Base-by-base conservation (phyloP, 1,284 basidiomycete species). In the Cerrena zonata region DNA sequence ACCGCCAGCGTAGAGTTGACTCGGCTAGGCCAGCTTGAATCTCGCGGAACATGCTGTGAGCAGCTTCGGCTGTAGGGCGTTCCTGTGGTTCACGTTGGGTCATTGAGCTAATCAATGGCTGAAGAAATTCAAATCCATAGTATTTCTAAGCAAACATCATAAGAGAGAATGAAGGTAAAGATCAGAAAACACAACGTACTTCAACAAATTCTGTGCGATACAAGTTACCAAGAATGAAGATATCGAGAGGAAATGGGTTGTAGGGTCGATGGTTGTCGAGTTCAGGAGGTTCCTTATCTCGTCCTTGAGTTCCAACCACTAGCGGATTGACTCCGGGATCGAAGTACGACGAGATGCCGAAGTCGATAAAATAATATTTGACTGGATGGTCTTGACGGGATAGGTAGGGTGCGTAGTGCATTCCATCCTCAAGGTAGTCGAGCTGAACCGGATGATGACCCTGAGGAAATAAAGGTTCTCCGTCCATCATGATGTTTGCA, bases 401-500 rank as follows among this genome's bases (percentile, higher is more conserved):
- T 48, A 52, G 49, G 37, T 58, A 50, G 45, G 50, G 51, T 24
- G 60, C 61, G 23, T 49, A 42, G 13, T 49, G 5, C 39, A 51
- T 25, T 0, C 23, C 45, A 44, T 65, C 58, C 1, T 51, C 59
- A n/a, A 38, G 52, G 22, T 37, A 42, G 5, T 37, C 19, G 1
- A 30, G 25, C 2, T 34, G 24, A 11, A 54, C 34, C 5, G 67
- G 66, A 53, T 69, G 68, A 45, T 56, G 62, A 1, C 55, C 59
- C 10, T 61, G 5, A 1, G 58, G 57, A 52, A 60, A 66, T 40
- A 69, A 45, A 19, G 53, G 41, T 10, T 47, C 36, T 0, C 64
- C 63, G 46, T 74, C 72, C 51, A 71, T 61, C 64, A 73, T 65
- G 15, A 72, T 61, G 40, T 73, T 73, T 10, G 51, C 36, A 11